Percentiles rank a stretch among this genome's conserved stretches.
Evolutionary conservation across 108 stramenopile genomes (phyloP).

Genomic region (Fistulifera solaris): DNA sequence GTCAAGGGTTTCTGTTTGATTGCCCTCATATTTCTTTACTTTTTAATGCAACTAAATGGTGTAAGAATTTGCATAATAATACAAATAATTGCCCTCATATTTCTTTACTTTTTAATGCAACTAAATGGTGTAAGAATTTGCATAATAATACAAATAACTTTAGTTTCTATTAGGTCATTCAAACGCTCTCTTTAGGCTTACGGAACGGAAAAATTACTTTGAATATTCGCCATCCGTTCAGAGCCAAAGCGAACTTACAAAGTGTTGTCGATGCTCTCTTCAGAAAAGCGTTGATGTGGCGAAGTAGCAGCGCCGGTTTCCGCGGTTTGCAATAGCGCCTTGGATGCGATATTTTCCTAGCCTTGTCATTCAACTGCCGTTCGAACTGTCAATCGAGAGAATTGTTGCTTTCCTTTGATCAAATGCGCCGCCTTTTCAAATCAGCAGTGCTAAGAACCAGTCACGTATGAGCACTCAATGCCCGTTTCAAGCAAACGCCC

Average conservation of each 20-base stretch:
- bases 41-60: too few relatives aligned
- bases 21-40: too few relatives aligned
- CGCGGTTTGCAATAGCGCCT: conserved; percentile 41
- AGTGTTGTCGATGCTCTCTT: conserved; percentile 68
- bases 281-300: conserved; percentile 72
- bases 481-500: conserved; percentile 75
- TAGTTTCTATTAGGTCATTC: too few relatives aligned
- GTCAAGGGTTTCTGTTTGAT: too few relatives aligned
- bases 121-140: too few relatives aligned
- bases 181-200: too few relatives aligned
- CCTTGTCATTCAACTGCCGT: conserved; percentile 14
- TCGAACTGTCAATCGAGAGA: too few relatives aligned
- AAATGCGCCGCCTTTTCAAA: conserved; percentile 53
- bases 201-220: conserved; percentile 30
- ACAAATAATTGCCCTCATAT: too few relatives aligned
- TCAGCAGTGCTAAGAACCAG: conserved; percentile 43
- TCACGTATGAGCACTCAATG: conserved; percentile 62
- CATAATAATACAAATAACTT: too few relatives aligned
- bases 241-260: conserved; percentile 36
- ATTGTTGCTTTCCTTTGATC: conserved; percentile 19
- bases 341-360: conserved; percentile 29
- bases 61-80: too few relatives aligned
- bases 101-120: too few relatives aligned
- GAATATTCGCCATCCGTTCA: conserved; percentile 39
- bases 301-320: conserved; percentile 62